phyloP scores from a whole-genome alignment of 1,139 yeast species.

The Martiniozyma asiatica region DNA sequence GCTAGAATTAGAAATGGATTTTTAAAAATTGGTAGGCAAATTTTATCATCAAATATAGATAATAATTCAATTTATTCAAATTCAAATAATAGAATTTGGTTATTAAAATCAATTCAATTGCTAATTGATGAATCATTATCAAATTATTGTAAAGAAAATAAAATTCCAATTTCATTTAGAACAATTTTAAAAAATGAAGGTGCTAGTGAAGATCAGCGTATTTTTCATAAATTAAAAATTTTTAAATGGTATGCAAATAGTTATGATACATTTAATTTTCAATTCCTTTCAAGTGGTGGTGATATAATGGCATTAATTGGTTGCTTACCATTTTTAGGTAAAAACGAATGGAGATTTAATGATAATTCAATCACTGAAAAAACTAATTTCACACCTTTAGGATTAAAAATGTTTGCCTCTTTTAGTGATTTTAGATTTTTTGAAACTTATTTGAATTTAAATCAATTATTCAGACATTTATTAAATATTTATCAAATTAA shows the following conservation, averaged over 20 bases:
- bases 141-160: slow-evolving; percentile 12
- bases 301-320: slow-evolving; percentile 22
- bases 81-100: slow-evolving; percentile 10
- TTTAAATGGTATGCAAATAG: slow-evolving; percentile 22
- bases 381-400: slow-evolving; percentile 15
- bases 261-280: slow-evolving; percentile 24
- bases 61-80: slow-evolving; percentile 1
- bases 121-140: slow-evolving; percentile 21
- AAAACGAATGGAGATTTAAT: slow-evolving; percentile 5
- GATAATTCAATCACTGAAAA: background rate
- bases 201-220: slow-evolving; percentile 13
- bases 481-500: background rate
- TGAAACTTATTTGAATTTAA: slow-evolving; percentile 25
- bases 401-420: slow-evolving; percentile 20
- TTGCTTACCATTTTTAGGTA: slow-evolving; percentile 20
- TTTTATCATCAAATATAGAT: background rate
- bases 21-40: slow-evolving; percentile 7
- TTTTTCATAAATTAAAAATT: slow-evolving; percentile 15
- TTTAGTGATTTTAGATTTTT: slow-evolving; percentile 18
- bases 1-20: slow-evolving; percentile 12
- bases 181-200: slow-evolving; percentile 2
- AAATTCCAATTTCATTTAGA: slow-evolving; percentile 15
- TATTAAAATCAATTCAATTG: slow-evolving; percentile 14
- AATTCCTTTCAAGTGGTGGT: slow-evolving; percentile 18
- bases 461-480: slow-evolving; percentile 21